These are phyloP conservation scores for Rhododendron simsii DNA, from an alignment of 148 eudicot genomes.

Conservation along the genomic window DNA sequence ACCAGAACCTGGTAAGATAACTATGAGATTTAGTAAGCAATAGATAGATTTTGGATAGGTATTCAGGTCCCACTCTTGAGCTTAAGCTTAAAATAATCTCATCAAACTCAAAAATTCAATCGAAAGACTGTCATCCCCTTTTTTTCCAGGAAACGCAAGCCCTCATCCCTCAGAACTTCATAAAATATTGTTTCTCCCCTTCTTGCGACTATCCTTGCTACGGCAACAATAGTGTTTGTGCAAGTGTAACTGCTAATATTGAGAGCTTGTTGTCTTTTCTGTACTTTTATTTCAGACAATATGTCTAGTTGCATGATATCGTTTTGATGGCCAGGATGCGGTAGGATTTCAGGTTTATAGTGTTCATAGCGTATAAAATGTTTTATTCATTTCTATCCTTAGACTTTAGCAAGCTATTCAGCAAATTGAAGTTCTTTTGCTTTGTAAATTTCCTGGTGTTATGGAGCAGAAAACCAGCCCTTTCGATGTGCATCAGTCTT, in stretches of 20 bases:
- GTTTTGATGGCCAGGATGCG: not conserved
- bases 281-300: not conserved
- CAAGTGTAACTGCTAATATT: not conserved
- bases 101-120: not conserved
- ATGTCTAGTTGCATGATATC: not conserved
- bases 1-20: conserved; percentile 56
- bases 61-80: not conserved
- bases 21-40: not conserved
- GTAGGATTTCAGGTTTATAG: not conserved
- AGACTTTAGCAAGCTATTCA: not conserved
- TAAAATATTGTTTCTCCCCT: not conserved
- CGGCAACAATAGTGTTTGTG: not conserved
- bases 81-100: not conserved
- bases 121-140: not conserved
- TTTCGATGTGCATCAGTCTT: not conserved
- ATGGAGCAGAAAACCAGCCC: not conserved
- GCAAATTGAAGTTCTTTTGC: not conserved
- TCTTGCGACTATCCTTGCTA: not conserved
- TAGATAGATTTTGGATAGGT: not conserved
- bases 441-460: not conserved
- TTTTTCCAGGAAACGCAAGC: not conserved
- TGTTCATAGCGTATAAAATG: not conserved
- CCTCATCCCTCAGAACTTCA: not conserved
- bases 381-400: not conserved
- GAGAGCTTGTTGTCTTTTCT: not conserved